A percentile compares a stretch with the other conserved stretches of the same genome.
Conservation (phyloP, 345 rosid species). For the Populus simonii region DNA sequence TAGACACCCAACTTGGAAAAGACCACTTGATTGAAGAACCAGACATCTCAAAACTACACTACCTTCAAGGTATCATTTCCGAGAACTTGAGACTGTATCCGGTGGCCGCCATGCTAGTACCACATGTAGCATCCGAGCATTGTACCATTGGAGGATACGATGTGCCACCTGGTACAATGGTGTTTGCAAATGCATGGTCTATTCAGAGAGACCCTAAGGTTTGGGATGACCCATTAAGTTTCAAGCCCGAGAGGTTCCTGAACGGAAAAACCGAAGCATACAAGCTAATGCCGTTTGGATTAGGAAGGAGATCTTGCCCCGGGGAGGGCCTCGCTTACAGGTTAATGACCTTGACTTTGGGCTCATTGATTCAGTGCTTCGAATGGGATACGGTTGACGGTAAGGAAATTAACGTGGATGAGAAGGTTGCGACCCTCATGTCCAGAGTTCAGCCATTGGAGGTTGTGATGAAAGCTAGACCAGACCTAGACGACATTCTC, state of each 20-base stretch:
- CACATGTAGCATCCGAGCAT: constrained; percentile 14
- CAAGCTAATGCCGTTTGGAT: constrained; percentile 24
- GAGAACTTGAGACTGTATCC: constrained; percentile 17
- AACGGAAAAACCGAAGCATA: background rate
- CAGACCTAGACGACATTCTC: background rate
- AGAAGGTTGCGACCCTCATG: background rate
- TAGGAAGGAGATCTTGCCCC: constrained; percentile 18
- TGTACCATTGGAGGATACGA: constrained; percentile 16
- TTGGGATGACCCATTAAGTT: constrained; percentile 16
- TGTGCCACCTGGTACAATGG: constrained; percentile 6
- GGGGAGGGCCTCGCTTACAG: constrained; percentile 10
- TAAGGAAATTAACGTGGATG: background rate
- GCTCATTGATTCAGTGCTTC: constrained; percentile 16
- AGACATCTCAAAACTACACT: constrained; percentile 10
- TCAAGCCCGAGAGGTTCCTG: constrained; percentile 18
- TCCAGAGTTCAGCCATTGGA: constrained; percentile 10
- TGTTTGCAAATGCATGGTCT: constrained; percentile 22
- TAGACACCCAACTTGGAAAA: constrained; percentile 15
- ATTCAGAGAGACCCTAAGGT: constrained; percentile 20
- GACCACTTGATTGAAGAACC: constrained; percentile 11
- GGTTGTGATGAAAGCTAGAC: constrained; percentile 1
- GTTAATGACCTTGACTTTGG: constrained; percentile 8
- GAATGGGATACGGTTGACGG: constrained; percentile 11
- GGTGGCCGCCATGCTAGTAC: constrained; percentile 8
- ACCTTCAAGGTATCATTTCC: constrained; percentile 12